These are phyloP conservation scores for Cytospora mali DNA, from an alignment of 2,329 filamentous ascomycete genomes.

Conservation along the genomic window DNA sequence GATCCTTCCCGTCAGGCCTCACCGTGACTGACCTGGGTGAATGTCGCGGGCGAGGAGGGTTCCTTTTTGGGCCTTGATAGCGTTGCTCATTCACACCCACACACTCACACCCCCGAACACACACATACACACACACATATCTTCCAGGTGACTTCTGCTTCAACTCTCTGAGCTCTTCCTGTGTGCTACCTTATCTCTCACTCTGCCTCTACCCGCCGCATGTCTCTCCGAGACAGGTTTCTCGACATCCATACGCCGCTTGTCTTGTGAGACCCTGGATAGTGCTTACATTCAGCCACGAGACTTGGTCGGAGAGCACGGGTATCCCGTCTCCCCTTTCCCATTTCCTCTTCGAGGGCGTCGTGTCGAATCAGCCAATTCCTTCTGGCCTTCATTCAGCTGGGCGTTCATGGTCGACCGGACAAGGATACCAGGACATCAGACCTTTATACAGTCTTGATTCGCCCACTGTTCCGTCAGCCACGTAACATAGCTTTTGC, in stretches of 20 bases:
- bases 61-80: conserved; percentile 5
- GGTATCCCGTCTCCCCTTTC: conserved; percentile 13
- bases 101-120: too few relatives aligned
- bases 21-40: not conserved
- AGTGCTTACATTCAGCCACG: conserved; percentile 20
- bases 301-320: conserved; percentile 23
- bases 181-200: conserved; percentile 6
- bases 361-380: not conserved
- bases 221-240: conserved; percentile 22
- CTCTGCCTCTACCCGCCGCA: conserved; percentile 9
- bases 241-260: conserved; percentile 13
- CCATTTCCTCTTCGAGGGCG: not conserved
- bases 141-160: conserved; percentile 11
- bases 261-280: conserved; percentile 23
- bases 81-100: conserved; percentile 11
- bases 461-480: conserved; percentile 18
- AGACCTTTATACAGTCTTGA: conserved; percentile 23
- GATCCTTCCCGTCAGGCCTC: not conserved
- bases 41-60: not conserved
- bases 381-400: not conserved
- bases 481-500: conserved; percentile 18
- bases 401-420: conserved; percentile 13
- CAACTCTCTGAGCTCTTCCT: conserved; percentile 8
- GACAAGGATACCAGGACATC: conserved; percentile 21
- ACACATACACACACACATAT: too few relatives aligned